Percentiles rank a stretch among this genome's conserved stretches.
Conservation (phyloP, 108 stramenopile species). For the Skeletonema marinoi region DNA sequence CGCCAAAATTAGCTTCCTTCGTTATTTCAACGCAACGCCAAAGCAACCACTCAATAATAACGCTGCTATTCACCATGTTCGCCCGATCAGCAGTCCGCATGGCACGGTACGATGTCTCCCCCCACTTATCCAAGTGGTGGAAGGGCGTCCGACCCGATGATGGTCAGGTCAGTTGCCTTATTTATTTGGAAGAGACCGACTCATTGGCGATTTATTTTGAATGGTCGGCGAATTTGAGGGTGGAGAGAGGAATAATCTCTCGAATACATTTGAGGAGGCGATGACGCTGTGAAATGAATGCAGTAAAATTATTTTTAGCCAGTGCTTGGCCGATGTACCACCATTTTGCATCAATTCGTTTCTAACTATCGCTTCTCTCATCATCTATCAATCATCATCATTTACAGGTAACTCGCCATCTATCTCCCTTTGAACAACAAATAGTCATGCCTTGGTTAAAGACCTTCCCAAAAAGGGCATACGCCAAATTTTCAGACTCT, state of each 20-base stretch:
- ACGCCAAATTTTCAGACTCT: constrained; percentile 54
- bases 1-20: no score
- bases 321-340: background rate
- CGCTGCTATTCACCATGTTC: background rate
- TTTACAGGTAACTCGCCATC: constrained; percentile 71
- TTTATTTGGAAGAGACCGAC: background rate
- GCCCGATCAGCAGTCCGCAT: constrained; percentile 21
- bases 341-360: background rate
- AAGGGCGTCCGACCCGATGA: constrained; percentile 74
- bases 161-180: constrained; percentile 61
- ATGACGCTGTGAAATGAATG: background rate
- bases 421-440: constrained; percentile 81
- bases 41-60: no score
- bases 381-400: constrained; percentile 9
- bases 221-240: background rate
- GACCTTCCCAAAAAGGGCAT: constrained; percentile 77
- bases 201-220: constrained; percentile 13
- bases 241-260: background rate
- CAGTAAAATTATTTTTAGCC: background rate
- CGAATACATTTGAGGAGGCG: background rate
- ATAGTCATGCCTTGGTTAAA: constrained; percentile 74
- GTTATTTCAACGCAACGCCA: no score
- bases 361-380: background rate
- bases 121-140: constrained; percentile 82
- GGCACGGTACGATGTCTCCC: constrained; percentile 64